Evolutionary conservation across 108 stramenopile species (phyloP), one percentile per base, ranked within the genome.

Genomic region (Stephanodiscus triporus): DNA sequence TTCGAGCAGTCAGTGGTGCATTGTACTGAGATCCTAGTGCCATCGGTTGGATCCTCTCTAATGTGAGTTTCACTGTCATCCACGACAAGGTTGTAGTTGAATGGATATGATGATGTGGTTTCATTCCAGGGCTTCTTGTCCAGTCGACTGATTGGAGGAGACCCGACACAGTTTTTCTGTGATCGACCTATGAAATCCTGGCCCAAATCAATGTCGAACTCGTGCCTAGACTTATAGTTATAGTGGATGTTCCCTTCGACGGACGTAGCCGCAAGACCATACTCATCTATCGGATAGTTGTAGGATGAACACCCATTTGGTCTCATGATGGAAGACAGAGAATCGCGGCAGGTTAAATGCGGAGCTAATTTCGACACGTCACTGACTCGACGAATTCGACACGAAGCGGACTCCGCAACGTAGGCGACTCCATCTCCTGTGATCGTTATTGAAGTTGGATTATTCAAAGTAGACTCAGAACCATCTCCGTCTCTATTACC

Each of bases 231-330:
- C 6, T 62, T 51, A 68, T 78, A 77, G 68, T 93, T 93, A 83
- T 95, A 91, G 69, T 88, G 77, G 1, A 91, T 76, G 67, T 96
- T 87, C 61, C 90, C 91, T 42, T 70, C 72, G 34, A 86, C 63
- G n/a, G 89, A 58, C 23, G 92, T 65, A 23, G 76, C 68, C 24
- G 78, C 72, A 2, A 85, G 60, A 22, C 86, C 90, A 57, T 63
- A 45, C 13, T 86, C 84, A 51, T 91, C 93, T 9, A 88, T 76
- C 43, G 93, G 89, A 22, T 77, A 72, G 55, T 92, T 90, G 83
- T 95, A 96, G 22, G 85, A 88, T 14, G 78, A 72, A 82, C 95
- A 96, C n/a, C 95, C 92, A 20, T 76, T 63, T 16, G 93, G 93
- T 24, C 91, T 75, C 37, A 89, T 48, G 37, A 88, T 60, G 19